phyloP scores from a whole-genome alignment of 805 yeast species.

The Ogataea polymorpha region DNA sequence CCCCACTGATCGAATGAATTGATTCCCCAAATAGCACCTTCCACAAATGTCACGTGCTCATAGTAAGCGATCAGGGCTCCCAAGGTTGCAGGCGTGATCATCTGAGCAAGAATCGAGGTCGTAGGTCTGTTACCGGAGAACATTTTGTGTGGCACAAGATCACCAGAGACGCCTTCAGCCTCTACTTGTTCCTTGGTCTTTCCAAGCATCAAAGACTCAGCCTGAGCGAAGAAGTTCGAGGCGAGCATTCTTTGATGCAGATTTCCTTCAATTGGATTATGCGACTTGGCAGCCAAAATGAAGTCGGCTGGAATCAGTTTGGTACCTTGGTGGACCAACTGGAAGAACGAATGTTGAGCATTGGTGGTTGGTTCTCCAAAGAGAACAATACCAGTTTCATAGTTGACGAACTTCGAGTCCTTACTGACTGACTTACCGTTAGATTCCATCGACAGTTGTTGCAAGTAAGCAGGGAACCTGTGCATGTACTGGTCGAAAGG shows the following conservation, averaged over 20 bases:
- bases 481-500: slow-evolving; percentile 99
- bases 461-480: slow-evolving; percentile 99
- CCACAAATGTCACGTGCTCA: slow-evolving; percentile 95
- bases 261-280: slow-evolving; percentile 93
- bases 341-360: slow-evolving; percentile 99
- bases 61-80: slow-evolving; percentile 97
- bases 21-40: slow-evolving; percentile 99
- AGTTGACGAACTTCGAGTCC: slow-evolving; percentile 84
- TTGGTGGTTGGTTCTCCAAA: slow-evolving; percentile 99
- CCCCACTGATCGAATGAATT: slow-evolving; percentile 99
- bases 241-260: slow-evolving; percentile 97
- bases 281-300: slow-evolving; percentile 94
- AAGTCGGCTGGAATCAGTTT: slow-evolving; percentile 96
- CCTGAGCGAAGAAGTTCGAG: slow-evolving; percentile 98
- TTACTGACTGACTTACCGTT: slow-evolving; percentile 98
- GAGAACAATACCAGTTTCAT: slow-evolving; percentile 92
- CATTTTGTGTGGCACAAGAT: slow-evolving; percentile 89
- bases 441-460: slow-evolving; percentile 98
- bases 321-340: slow-evolving; percentile 98
- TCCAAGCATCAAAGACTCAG: slow-evolving; percentile 97
- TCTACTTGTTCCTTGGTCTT: slow-evolving; percentile 80
- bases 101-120: slow-evolving; percentile 91
- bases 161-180: slow-evolving; percentile 81
- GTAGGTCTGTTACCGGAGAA: slow-evolving; percentile 99
- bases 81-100: slow-evolving; percentile 92